A percentile compares a stretch with the other conserved stretches of the same genome.
Conservation (phyloP, 2,329 filamentous ascomycete genomes). For the Cladosporium sp. region DNA sequence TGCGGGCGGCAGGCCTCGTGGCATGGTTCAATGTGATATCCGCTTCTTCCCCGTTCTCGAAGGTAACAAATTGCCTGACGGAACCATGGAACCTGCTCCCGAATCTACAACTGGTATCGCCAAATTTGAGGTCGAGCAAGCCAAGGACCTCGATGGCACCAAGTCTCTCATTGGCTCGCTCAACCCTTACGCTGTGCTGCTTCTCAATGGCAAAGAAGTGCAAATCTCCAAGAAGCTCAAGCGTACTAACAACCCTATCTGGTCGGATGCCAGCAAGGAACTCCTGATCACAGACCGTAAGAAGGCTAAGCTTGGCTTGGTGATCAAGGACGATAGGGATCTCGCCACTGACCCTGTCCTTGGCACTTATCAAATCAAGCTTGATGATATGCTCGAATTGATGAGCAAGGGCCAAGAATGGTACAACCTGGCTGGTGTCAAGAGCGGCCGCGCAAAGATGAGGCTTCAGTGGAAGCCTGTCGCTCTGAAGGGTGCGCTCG, state of each 20-base stretch:
- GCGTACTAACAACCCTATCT: constrained; percentile 95
- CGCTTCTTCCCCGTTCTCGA: constrained; percentile 94
- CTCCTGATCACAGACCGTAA: constrained; percentile 92
- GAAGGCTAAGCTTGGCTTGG: constrained; percentile 81
- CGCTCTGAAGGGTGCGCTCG: constrained; percentile 70
- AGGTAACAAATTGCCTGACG: constrained; percentile 66
- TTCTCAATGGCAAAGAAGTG: constrained; percentile 89
- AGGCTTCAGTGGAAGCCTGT: constrained; percentile 94
- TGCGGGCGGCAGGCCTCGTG: constrained; percentile 77
- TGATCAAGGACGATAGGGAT: constrained; percentile 93
- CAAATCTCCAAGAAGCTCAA: constrained; percentile 89
- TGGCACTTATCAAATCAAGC: constrained; percentile 89
- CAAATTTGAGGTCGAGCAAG: constrained; percentile 88
- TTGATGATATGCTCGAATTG: constrained; percentile 87
- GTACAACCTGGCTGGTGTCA: constrained; percentile 81
- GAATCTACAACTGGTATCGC: constrained; percentile 92
- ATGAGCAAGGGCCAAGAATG: constrained; percentile 93
- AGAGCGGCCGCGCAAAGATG: constrained; percentile 84
- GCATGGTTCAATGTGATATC: constrained; percentile 74
- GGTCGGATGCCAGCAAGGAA: constrained; percentile 88
- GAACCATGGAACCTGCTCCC: constrained; percentile 73
- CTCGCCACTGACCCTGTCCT: constrained; percentile 76
- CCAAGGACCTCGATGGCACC: constrained; percentile 87
- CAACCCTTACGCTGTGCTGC: constrained; percentile 82
- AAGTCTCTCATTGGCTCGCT: constrained; percentile 89